Base-by-base conservation (phyloP, 164 flowering plant species). In the Piper betle region DNA sequence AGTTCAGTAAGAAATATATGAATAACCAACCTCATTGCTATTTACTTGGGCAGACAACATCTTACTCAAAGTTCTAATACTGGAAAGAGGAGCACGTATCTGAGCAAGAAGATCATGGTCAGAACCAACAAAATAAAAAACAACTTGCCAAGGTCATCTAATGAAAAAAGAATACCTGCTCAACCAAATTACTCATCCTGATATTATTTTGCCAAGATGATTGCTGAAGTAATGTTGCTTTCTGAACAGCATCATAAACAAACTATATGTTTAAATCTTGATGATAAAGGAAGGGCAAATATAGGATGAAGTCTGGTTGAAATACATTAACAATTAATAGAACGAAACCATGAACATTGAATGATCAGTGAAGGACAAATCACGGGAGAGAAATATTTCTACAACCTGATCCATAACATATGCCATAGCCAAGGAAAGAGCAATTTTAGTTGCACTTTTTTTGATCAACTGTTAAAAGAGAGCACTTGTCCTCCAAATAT, bases 391-490 rank as follows among this genome's bases (percentile, higher is more conserved):
- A 54, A 16, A 8, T 54, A 3, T 54, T 16, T 54, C 4, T 16
- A 54, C 6, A 66, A 93, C 98, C 98, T 93, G 97, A 80, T 93
- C 98, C 97, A 89, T 86, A 53, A 93, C 89, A 79, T 93, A 82
- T 3, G 92, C 98, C 88, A 80, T 80, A 50, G 98, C 98, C 62
- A 89, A 66, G 37, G 94, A 78, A 55, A 76, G 81, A 61, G 96
- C 77, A 46, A 93, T 89, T 65, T 81, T 79, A 50, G 79, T 66
- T 38, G 95, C 96, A 77, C 78, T 84, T 41, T 70, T 69, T 82
- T 66, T 89, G 88, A 60, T 93, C 94, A 57, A 79, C 72, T 40
- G 80, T 80, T 46, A 89, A 74, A 19, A 58, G 72, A 67, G 63
- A 39, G 43, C 60, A 74, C 48, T 25, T 25, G 33, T 25, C 33